A percentile compares a stretch with the other conserved stretches of the same genome.
Evolutionary conservation across 306 rosid genomes (phyloP).

Genomic region (Sechiopsis laciniata): DNA sequence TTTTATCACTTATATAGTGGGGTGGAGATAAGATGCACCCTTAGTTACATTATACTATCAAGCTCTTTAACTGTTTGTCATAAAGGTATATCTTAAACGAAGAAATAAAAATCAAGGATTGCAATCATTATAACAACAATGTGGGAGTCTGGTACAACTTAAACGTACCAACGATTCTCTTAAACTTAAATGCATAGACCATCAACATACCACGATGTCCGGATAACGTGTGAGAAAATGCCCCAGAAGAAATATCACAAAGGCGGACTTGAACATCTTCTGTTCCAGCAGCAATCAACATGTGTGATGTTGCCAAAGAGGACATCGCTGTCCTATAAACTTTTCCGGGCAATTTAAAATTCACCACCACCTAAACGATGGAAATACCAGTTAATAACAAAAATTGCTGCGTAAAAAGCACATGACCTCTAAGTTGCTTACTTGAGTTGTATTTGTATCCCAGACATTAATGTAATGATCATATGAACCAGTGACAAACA

Average conservation of each 20-base stretch:
- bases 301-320: constrained; percentile 73
- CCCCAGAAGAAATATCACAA: constrained; percentile 90
- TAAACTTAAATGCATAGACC: background rate
- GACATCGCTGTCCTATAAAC: constrained; percentile 89
- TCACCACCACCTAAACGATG: constrained; percentile 54
- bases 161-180: background rate
- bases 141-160: background rate
- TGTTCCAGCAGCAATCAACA: constrained; percentile 84
- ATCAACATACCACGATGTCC: constrained; percentile 77
- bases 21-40: no score
- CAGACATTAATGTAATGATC: constrained; percentile 84
- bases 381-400: background rate
- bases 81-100: background rate
- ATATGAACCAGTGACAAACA: constrained; percentile 77
- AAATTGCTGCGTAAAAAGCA: background rate
- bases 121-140: background rate
- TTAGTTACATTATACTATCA: no score
- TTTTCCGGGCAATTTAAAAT: constrained; percentile 90
- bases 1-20: no score
- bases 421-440: constrained; percentile 15
- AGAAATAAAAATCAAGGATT: background rate
- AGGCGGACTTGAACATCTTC: constrained; percentile 98
- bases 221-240: constrained; percentile 81
- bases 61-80: background rate
- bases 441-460: constrained; percentile 94